phyloP scores from a whole-genome alignment of 2,329 filamentous ascomycete species.

The Pseudocercospora musae region DNA sequence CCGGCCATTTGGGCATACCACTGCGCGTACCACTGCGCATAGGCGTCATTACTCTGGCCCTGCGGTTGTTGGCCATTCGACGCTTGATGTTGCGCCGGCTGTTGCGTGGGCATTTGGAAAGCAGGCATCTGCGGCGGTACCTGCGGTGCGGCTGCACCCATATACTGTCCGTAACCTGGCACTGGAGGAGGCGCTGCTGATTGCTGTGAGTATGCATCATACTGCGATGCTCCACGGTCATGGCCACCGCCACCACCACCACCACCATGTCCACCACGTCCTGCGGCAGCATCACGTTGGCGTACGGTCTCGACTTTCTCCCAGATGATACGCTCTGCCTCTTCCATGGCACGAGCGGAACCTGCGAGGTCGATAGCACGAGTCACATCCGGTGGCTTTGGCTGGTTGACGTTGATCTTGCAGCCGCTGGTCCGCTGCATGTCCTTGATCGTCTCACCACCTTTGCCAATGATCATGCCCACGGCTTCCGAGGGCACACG shows the following conservation, averaged over 20 bases:
- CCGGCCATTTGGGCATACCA: constrained; percentile 28
- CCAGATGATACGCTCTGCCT: constrained; percentile 79
- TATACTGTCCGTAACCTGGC: constrained; percentile 32
- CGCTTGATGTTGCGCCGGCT: constrained; percentile 20
- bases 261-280: constrained; percentile 30
- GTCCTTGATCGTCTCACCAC: constrained; percentile 88
- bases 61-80: constrained; percentile 12
- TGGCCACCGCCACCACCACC: constrained; percentile 25
- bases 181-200: constrained; percentile 37
- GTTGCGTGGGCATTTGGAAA: constrained; percentile 32
- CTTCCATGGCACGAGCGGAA: constrained; percentile 69
- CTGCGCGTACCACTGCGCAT: constrained; percentile 22
- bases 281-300: constrained; percentile 50
- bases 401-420: constrained; percentile 90
- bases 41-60: constrained; percentile 22
- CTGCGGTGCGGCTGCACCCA: constrained; percentile 25
- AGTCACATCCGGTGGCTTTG: constrained; percentile 73
- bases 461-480: constrained; percentile 94
- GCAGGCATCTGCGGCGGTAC: constrained; percentile 31
- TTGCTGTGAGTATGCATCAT: constrained; percentile 48
- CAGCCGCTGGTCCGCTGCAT: constrained; percentile 86
- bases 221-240: constrained; percentile 36
- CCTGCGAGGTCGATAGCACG: constrained; percentile 86
- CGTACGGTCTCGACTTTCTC: constrained; percentile 84
- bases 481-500: constrained; percentile 86